These are phyloP conservation scores for Malassezia vespertilionis DNA, from an alignment of 1,284 basidiomycete species.

Conservation along the genomic window DNA sequence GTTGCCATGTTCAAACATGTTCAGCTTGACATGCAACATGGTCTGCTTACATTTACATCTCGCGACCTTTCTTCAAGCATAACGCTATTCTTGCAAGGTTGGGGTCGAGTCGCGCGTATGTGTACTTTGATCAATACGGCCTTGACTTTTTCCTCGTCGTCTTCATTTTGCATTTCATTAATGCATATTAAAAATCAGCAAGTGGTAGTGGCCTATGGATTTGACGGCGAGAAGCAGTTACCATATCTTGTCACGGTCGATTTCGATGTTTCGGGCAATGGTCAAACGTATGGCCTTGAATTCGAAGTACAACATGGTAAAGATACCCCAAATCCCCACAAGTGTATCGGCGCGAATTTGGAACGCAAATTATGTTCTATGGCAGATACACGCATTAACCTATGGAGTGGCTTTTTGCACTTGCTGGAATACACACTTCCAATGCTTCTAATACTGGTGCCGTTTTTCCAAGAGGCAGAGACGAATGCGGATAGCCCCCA, in stretches of 20 bases:
- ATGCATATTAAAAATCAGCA: neutral
- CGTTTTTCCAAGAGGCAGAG: neutral
- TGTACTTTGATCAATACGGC: conserved; percentile 4
- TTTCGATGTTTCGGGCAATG: neutral
- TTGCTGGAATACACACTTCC: conserved; percentile 3
- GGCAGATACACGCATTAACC: neutral
- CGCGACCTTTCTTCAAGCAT: neutral
- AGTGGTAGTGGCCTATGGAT: conserved; percentile 1
- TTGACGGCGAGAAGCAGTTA: neutral
- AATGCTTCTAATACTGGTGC: neutral
- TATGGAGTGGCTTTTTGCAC: conserved; percentile 7
- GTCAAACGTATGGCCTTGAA: neutral
- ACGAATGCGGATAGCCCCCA: neutral
- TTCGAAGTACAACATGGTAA: neutral
- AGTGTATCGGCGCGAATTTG: neutral
- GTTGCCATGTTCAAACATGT: conserved; percentile 1
- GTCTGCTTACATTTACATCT: neutral
- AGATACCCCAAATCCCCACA: conserved; percentile 6
- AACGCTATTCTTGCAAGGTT: neutral
- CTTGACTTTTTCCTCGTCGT: neutral
- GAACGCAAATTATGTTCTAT: neutral
- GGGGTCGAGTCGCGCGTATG: conserved; percentile 10
- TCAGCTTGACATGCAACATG: neutral
- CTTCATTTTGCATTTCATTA: neutral
- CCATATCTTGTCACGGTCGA: neutral